Base-by-base conservation (phyloP, 345 rosid genomes). In the Acer campestre region DNA sequence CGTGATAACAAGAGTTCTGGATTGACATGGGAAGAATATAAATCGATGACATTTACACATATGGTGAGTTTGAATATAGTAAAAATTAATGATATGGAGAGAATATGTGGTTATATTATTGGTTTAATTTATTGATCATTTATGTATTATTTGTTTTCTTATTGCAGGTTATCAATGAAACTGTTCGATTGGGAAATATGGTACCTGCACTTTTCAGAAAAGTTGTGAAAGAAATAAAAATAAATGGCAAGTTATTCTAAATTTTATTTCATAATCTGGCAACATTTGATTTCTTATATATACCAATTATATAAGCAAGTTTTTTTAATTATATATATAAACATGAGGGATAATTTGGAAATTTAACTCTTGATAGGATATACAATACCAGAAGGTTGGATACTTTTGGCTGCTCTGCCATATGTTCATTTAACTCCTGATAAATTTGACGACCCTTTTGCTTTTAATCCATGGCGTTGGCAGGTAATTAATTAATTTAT, bases 381-480 rank as follows among this genome's bases (percentile, higher is more conserved):
- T 67, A 81, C 78, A 12, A 84, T 88, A 20, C 89, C 89, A 67
- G 78, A 74, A 40, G 89, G 90, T 23, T 87, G 92, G 92, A 31
- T 69, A 8, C 70, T 84, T 3, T 70, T 81, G 49, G 79, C 83
- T 17, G 82, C 74, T 17, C 79, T 85, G 20, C 63, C 85, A 4
- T 76, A 27, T 1, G 69, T 82, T 55, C 89, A 87, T 55, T 76
- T 68, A 44, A 70, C 75, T 73, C 70, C 87, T 12, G 73, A 59
- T 7, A 80, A 64, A 18, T 87, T 80, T 17, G 83, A 77, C 0
- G 79, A 87, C 31, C 87, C 86, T 0, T 80, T 78, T 11, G 58
- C 68, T 22, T 86, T 86, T 55, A 86, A 88, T 71, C 91, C 92
- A 6, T 85, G 86, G 84, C 77, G 92, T 71, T 89, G 89, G 88